Conservation (phyloP, 2,329 filamentous ascomycete species). For the Exophiala sp. region DNA sequence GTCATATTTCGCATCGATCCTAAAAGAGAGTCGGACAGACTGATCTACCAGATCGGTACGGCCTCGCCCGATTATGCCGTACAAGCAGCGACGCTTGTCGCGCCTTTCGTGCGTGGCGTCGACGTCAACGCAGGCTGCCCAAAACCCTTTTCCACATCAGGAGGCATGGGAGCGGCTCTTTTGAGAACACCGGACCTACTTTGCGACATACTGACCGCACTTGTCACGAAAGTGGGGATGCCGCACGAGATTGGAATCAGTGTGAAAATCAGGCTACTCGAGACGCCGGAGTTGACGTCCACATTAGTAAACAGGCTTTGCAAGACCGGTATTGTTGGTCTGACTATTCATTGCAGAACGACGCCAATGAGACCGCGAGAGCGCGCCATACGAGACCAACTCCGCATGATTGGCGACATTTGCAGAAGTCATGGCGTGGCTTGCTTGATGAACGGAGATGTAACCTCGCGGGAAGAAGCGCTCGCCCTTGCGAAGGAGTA, state of each 20-base stretch:
- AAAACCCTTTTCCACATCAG: constrained; percentile 89
- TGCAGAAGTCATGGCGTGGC: constrained; percentile 84
- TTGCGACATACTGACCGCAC: constrained; percentile 73
- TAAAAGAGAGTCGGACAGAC: constrained; percentile 65
- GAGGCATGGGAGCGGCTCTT: constrained; percentile 93
- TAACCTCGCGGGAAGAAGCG: constrained; percentile 70
- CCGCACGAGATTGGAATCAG: constrained; percentile 87
- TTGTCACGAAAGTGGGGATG: constrained; percentile 73
- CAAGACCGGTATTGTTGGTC: constrained; percentile 81
- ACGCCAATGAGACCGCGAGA: constrained; percentile 93
- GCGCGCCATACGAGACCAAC: constrained; percentile 77
- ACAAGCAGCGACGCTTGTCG: constrained; percentile 76
- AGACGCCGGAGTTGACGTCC: constrained; percentile 71
- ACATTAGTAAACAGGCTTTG: constrained; percentile 73
- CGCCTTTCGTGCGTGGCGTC: constrained; percentile 83
- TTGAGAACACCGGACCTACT: constrained; percentile 80
- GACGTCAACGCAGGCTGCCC: constrained; percentile 98
- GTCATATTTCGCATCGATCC: constrained; percentile 84
- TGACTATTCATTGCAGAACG: constrained; percentile 94
- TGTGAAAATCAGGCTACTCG: constrained; percentile 90
- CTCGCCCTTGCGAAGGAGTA: constrained; percentile 69
- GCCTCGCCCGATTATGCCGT: constrained; percentile 79
- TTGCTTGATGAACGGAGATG: constrained; percentile 94
- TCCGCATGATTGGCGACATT: constrained; percentile 76
- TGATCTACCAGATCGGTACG: constrained; percentile 92